Evolutionary conservation across 768 basidiomycete genomes (phyloP).

Genomic region (Xerocomellus amylosporus): DNA sequence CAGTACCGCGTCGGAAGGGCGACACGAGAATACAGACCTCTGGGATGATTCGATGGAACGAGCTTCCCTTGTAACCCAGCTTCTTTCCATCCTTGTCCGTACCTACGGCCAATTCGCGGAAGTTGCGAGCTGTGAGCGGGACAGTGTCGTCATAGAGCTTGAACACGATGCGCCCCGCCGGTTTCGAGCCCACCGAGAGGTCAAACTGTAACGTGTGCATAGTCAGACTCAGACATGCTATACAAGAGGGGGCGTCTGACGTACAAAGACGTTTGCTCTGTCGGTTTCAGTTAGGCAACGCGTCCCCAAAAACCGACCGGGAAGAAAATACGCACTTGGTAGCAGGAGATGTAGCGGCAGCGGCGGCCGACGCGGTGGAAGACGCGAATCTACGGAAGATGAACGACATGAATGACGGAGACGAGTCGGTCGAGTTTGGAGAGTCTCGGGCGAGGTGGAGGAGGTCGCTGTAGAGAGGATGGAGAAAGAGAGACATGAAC

Average conservation of each 20-base stretch:
- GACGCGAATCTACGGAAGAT: slow-evolving; percentile 53
- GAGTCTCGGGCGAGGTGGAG: slow-evolving; percentile 16
- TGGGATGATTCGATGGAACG: slow-evolving; percentile 75
- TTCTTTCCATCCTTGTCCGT: slow-evolving; percentile 41
- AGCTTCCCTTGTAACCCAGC: slow-evolving; percentile 67
- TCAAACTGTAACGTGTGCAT: slow-evolving; percentile 49
- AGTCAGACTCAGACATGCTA: neutral
- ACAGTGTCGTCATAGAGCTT: slow-evolving; percentile 79
- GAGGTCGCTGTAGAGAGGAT: slow-evolving; percentile 23
- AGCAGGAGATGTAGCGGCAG: slow-evolving; percentile 12
- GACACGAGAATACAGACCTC: slow-evolving; percentile 36
- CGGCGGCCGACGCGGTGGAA: slow-evolving; percentile 39
- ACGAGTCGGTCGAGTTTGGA: slow-evolving; percentile 11
- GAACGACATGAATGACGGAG: slow-evolving; percentile 40
- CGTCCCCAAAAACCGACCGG: neutral
- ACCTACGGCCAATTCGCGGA: slow-evolving; percentile 73
- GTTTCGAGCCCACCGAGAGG: slow-evolving; percentile 54
- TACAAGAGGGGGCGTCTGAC: slow-evolving; percentile 19
- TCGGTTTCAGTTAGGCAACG: neutral
- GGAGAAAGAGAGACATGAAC: slow-evolving; percentile 23
- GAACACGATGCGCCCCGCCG: slow-evolving; percentile 74
- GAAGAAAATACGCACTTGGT: slow-evolving; percentile 13
- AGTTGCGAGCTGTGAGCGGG: slow-evolving; percentile 79
- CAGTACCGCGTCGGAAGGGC: neutral
- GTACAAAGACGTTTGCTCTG: slow-evolving; percentile 32